Evolutionary conservation across 345 rosid genomes (phyloP), one percentile per base, ranked within the genome.

Genomic region (Turnera subulata): DNA sequence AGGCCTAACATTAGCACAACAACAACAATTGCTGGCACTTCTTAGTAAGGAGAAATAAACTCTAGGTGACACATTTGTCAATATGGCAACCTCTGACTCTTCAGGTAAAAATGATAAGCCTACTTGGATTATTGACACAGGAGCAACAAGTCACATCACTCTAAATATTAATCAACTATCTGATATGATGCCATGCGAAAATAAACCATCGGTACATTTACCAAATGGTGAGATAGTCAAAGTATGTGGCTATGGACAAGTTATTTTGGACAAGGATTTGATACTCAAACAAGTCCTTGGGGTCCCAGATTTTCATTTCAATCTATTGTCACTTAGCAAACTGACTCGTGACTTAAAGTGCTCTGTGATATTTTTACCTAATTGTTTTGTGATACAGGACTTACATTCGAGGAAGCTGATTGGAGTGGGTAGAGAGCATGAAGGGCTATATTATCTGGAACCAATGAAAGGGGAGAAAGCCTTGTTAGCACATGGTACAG

Each of bases 401-500:
- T 38, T 37, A 64, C 55, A n/a, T 8, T 33, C 22, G 6, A 64
- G 39, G 49, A 64, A 46, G 55, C 17, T 56, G 68, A 64, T 64
- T 64, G 40, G 49, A 23, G 40, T 37, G 38, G 62, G 68, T 55
- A 50, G 19, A 22, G 11, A 11, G 25, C 1, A 49, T 0, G n/a
- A 58, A 40, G 57, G 23, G 2, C n/a, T 65, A 0, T 65, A 57
- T 6, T 50, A 58, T 17, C 13, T 58, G 18, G 51, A 57, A 11
- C 35, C 32, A 10, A 25, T 38, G 4, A 23, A 15, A 1, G 26
- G 1, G 3, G 44, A 25, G 44, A 43, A 29, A 33, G 21, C 52
- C 13, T 2, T 43, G 32, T 23, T 43, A 6, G 4, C 5, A 6
- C 1, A 17, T 0, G 6, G 0, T 1, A 14, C 5, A n/a, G n/a